Conservation (phyloP, 179 eudicot genomes). For the Gypsophila paniculata region DNA sequence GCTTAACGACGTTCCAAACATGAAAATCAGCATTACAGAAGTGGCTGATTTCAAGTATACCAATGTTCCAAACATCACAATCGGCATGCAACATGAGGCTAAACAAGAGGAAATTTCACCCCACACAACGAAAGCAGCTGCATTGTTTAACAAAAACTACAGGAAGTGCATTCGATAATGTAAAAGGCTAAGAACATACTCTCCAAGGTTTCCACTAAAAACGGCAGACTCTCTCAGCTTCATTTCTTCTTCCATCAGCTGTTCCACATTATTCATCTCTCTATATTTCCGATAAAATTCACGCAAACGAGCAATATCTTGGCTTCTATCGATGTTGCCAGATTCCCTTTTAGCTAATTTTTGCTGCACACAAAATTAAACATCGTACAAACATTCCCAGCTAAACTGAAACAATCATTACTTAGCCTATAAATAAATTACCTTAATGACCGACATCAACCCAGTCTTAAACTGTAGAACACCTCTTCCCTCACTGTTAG, state of each 20-base stretch:
- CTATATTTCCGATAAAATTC: constrained; percentile 83
- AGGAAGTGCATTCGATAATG: neutral
- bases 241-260: constrained; percentile 84
- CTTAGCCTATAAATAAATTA: constrained; percentile 21
- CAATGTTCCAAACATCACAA: neutral
- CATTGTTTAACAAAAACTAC: neutral
- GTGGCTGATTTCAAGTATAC: neutral
- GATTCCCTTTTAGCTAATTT: constrained; percentile 96
- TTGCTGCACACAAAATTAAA: constrained; percentile 51
- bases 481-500: constrained; percentile 98
- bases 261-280: constrained; percentile 67
- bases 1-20: neutral
- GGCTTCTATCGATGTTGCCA: constrained; percentile 90
- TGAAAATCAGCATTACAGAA: neutral
- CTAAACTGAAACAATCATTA: neutral
- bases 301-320: constrained; percentile 77
- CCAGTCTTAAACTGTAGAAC: constrained; percentile 99
- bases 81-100: neutral
- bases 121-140: neutral
- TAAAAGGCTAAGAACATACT: constrained; percentile 49
- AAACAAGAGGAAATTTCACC: neutral
- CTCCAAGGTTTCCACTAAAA: constrained; percentile 86
- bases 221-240: constrained; percentile 75
- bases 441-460: constrained; percentile 98
- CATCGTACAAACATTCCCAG: neutral